Base-by-base conservation (phyloP, 2,329 filamentous ascomycete genomes). In the Aspergillus tamarii region DNA sequence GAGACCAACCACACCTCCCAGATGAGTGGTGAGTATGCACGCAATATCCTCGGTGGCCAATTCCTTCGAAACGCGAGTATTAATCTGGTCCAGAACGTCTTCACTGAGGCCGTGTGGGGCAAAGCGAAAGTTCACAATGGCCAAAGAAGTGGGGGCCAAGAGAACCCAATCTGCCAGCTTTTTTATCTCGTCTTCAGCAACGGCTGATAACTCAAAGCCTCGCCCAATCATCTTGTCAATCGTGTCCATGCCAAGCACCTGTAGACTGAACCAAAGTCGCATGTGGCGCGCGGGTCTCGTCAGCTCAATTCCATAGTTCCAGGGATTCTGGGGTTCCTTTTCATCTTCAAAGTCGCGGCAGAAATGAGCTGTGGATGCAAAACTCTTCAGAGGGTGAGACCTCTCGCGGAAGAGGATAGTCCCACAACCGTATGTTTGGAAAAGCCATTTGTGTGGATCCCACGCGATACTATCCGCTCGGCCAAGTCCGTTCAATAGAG, bases 401-500 rank as follows among this genome's bases (percentile, higher is more conserved):
- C 54, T 64, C n/a, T 73, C 60, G 2, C 66, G 64, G 10, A 69
- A 59, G 1, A 74, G 46, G 12, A 70, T 59, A 21, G 69, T 64
- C 4, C 72, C 69, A 53, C 71, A 73, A 2, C 69, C 70, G 55
- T 69, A 66, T 1, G 67, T 71, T 48, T 71, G 69, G 21, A 72
- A 70, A 0, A 72, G 57, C 70, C 70, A 72, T 50, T 72, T 72
- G 57, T 72, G 69, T 1, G 66, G 67, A 50, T 72, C 69, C 70
- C 70, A 72, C 8, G 70, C 59, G 23, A 74, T 62, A 53, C 69
- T 72, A 52, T 73, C 66, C 9, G 61, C 70, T 10, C 52, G 55
- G 2, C 53, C 66, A 2, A 73, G 12, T 23, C 66, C 71, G 28
- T 63, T 21, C 3, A 66, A 12, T 2, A 68, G 57, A 0, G 41